Evolutionary conservation across 352 stramenopile genomes (phyloP).

Genomic region (Globisporangium middletonii): DNA sequence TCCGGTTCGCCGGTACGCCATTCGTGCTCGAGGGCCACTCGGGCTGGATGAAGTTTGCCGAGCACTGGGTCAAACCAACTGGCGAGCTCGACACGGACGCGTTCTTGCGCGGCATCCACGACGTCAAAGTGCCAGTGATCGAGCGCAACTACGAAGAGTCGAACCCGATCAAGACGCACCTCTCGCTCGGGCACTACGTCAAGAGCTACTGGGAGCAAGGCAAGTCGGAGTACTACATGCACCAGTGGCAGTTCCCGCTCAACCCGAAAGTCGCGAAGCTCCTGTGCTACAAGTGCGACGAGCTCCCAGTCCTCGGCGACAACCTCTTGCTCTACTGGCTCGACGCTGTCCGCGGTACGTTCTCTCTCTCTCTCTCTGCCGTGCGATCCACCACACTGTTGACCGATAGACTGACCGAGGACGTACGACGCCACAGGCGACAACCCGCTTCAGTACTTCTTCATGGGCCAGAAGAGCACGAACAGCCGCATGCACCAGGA

Average conservation of each 20-base stretch:
- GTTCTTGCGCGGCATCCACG: slow-evolving; percentile 65
- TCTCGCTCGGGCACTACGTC: slow-evolving; percentile 67
- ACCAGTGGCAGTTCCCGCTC: slow-evolving; percentile 95
- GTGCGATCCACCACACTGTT: too few species aligned
- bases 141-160: slow-evolving; percentile 75
- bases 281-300: slow-evolving; percentile 80
- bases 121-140: slow-evolving; percentile 73
- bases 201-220: slow-evolving; percentile 80
- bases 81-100: slow-evolving; percentile 46
- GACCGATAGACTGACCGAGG: too few species aligned
- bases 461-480: slow-evolving; percentile 90
- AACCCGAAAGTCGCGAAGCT: slow-evolving; percentile 64
- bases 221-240: slow-evolving; percentile 87
- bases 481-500: slow-evolving; percentile 90
- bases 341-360: slow-evolving; percentile 62
- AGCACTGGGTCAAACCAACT: slow-evolving; percentile 55
- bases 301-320: slow-evolving; percentile 86
- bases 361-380: too few species aligned
- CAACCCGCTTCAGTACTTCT: slow-evolving; percentile 93
- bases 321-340: slow-evolving; percentile 92
- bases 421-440: slow-evolving; percentile 25
- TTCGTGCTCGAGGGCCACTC: slow-evolving; percentile 66
- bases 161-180: slow-evolving; percentile 71
- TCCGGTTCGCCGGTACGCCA: slow-evolving; percentile 59
- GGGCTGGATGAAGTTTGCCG: slow-evolving; percentile 60